Evolutionary conservation across 257 asterid species (phyloP), one percentile per base, ranked within the genome.

Genomic region (Scutellaria galericulata): DNA sequence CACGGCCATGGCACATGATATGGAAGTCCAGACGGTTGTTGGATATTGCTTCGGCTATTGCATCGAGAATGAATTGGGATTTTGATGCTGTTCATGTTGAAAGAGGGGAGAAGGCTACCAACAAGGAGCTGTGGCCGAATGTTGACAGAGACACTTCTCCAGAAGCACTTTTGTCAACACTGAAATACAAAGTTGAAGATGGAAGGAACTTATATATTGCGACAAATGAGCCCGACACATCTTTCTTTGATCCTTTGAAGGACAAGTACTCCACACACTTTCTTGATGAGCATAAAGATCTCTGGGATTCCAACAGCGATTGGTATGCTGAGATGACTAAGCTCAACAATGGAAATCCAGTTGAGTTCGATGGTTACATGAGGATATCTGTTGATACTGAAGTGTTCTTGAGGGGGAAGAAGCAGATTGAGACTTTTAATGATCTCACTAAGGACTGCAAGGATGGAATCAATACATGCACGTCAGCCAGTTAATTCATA

Each of bases 341-440:
- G 83, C 86, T 88, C 61, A 84, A 84, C 58, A 86, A 78, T 3
- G 90, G 92, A 5, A 77, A 67, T 22, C 83, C 88, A 0, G 92
- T 86, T 40, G 92, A 84, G 73, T 88, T 88, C 31, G 95, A 88
- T 60, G 89, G 92, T 31, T 88, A 88, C 78, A 88, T 86, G 95
- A 81, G 87, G 78, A 64, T 78, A n/a, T 76, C 87, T 0, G 95
- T 86, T 27, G 92, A 88, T 71, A 83, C 87, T 6, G 92, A 86
- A 66, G 95, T 86, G 57, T 88, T 88, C 83, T 75, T 83, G 80
- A 78, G 88, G 85, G 90, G 84, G 53, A 85, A 87, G 51, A 81
- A 78, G 79, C 91, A 88, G 75, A 80, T 83, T 1, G 88, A 86
- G 78, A 86, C 91, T 31, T 88, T 88, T 61, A 82, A 86, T 40